Conservation (phyloP, 1,139 yeast species). For the Yamadazyma sp. region DNA sequence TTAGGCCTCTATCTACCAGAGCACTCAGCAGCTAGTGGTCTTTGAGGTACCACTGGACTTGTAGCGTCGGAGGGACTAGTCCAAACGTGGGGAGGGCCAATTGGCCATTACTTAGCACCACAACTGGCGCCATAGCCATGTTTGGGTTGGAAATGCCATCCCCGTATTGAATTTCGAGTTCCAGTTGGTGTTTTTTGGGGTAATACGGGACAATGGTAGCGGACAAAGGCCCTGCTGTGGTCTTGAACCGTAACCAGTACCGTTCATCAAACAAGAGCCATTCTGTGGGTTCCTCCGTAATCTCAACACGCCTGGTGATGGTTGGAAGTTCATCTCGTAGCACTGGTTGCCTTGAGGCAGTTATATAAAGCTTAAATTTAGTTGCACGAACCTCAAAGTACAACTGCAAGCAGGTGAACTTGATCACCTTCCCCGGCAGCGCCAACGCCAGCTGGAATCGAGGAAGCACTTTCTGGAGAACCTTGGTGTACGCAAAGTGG, state of each 20-base stretch:
- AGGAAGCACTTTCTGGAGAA: conserved; percentile 36
- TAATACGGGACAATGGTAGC: conserved; percentile 22
- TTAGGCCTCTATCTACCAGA: too few species aligned
- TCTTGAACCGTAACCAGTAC: conserved; percentile 29
- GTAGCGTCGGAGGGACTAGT: conserved; percentile 12
- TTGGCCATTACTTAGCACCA: conserved; percentile 12
- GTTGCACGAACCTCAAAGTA: conserved; percentile 17
- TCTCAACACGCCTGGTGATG: conserved; percentile 3
- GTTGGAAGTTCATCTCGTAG: conserved; percentile 17
- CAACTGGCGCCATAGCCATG: conserved; percentile 14
- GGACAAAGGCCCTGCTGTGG: conserved; percentile 1
- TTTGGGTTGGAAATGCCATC: conserved; percentile 7
- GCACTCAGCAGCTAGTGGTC: conserved; percentile 1
- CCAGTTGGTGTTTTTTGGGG: conserved; percentile 15
- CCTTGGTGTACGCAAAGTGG: conserved; percentile 47
- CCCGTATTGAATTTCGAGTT: conserved; percentile 8
- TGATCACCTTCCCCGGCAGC: conserved; percentile 5
- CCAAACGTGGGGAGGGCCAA: conserved; percentile 24
- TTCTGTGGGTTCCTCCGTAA: conserved; percentile 3
- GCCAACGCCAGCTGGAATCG: conserved; percentile 14
- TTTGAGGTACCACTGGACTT: conserved; percentile 22
- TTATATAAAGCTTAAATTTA: conserved; percentile 8
- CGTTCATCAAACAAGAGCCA: conserved; percentile 42
- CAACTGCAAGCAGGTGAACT: conserved; percentile 24
- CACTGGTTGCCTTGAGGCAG: conserved; percentile 27